Evolutionary conservation across 1,284 basidiomycete species (phyloP), one percentile per base, ranked within the genome.

Genomic region (Apiotrichum gamsii): DNA sequence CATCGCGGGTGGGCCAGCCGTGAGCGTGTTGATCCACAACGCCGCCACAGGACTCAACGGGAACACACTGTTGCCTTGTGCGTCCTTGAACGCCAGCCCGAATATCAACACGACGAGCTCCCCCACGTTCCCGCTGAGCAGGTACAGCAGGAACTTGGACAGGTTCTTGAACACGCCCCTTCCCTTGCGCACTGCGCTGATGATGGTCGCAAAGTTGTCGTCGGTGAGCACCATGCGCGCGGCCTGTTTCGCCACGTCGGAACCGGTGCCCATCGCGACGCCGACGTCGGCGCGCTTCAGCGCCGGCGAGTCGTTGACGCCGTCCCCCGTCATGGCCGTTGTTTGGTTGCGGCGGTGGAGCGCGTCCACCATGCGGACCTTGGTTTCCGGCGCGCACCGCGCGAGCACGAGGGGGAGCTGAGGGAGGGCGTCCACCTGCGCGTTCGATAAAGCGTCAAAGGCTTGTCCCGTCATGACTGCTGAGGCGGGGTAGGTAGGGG

Each of bases 11-110:
- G 77, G 77, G 16, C 77, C 76, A 39, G 77, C 75, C 11, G 78
- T 77, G 34, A 75, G 64, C 8, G 69, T 74, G 60, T 72, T 72
- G 60, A 79, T 74, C 78, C 79, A 85, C 1, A 87, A 74, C 20
- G 83, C 79, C 25, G 78, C 80, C 28, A 85, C 75, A 14, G 83
- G 82, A 13, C 78, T 78, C 9, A 85, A 72, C 0, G 84, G 84
- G 72, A 83, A 85, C 19, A 84, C 81, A 23, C 80, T 79, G 34
- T 75, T 69, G 2, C 74, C 70, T 44, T 75, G 65, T 3, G 69
- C 62, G 58, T 84, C 82, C 58, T 80, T 76, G 74, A 85, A 85
- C 1, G 78, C 79, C 14, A 87, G 74, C n/a, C 83, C 84, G 51
- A 85, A 75, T 44, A 85, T 68, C 25, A 82, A 64, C 3, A 81